Evolutionary conservation across 1,284 basidiomycete genomes (phyloP).

Genomic region (Malassezia cuniculi): DNA sequence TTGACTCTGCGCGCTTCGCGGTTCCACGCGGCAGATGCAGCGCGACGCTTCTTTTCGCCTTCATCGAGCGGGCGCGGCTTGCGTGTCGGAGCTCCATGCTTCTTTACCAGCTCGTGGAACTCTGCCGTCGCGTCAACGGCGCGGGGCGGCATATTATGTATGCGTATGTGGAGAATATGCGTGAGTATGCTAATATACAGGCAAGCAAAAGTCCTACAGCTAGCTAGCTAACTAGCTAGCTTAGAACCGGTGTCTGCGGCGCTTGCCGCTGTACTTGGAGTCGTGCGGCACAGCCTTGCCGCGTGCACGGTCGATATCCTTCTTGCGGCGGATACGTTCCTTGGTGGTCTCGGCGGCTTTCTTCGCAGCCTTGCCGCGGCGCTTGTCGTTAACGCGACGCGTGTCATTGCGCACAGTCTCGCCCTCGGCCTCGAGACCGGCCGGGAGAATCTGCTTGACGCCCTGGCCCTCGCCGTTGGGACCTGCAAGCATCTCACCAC

Average conservation of each 20-base stretch:
- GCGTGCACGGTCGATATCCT: conserved; percentile 51
- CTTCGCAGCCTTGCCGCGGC: conserved; percentile 49
- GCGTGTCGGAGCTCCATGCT: neutral
- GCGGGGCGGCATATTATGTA: conserved; percentile 2
- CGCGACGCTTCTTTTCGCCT: conserved; percentile 3
- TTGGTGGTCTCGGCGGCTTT: conserved; percentile 46
- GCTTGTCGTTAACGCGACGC: conserved; percentile 6
- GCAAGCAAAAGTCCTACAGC: too few relatives aligned
- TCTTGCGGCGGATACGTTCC: conserved; percentile 53
- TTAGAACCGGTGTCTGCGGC: too few relatives aligned
- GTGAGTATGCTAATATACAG: too few relatives aligned
- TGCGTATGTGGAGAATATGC: too few relatives aligned
- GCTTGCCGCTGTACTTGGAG: conserved; percentile 33
- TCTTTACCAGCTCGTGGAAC: conserved; percentile 1
- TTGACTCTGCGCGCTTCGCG: conserved; percentile 6
- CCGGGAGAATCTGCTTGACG: conserved; percentile 25
- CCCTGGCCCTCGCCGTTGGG: conserved; percentile 21
- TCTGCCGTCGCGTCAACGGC: conserved; percentile 3
- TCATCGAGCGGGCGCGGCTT: too few relatives aligned
- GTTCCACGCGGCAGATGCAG: conserved; percentile 4
- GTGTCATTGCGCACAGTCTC: conserved; percentile 29
- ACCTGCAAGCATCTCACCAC: conserved; percentile 46
- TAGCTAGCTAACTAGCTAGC: too few relatives aligned
- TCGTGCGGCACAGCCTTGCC: conserved; percentile 49
- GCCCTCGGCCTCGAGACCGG: conserved; percentile 18